A percentile compares a stretch with the other conserved stretches of the same genome.
These are phyloP conservation scores for Exserohilum rostratum DNA, from an alignment of 2,329 filamentous ascomycete species.

Conservation along the genomic window DNA sequence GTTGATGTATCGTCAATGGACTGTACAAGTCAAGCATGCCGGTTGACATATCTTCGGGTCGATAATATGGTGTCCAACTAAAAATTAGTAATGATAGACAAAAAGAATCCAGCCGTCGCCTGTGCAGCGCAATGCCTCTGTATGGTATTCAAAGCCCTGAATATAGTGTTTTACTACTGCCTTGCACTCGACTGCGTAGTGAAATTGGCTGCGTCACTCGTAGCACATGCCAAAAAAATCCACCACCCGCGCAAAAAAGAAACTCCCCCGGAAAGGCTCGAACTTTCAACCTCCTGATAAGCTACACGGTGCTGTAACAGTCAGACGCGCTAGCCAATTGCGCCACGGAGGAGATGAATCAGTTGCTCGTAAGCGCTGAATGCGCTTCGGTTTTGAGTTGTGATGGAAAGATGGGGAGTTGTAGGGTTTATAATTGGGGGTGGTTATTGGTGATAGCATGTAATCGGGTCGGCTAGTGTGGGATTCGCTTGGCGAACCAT, in stretches of 20 bases:
- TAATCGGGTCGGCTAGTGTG: background rate
- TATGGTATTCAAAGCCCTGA: too few relatives aligned
- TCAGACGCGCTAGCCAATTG: constrained; percentile 65
- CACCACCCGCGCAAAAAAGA: constrained; percentile 13
- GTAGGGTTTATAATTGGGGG: background rate
- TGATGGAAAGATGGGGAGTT: background rate
- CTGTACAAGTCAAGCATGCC: background rate
- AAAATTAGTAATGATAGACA: too few relatives aligned
- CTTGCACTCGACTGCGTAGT: too few relatives aligned
- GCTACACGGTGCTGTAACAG: constrained; percentile 53
- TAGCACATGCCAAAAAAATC: too few relatives aligned
- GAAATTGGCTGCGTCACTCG: too few relatives aligned
- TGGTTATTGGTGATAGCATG: background rate
- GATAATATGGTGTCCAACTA: too few relatives aligned
- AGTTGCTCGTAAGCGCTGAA: constrained; percentile 8
- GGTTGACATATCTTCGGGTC: too few relatives aligned
- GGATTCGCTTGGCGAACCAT: background rate
- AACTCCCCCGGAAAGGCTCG: constrained; percentile 37
- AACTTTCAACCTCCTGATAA: constrained; percentile 34
- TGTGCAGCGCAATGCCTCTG: too few relatives aligned
- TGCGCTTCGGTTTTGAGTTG: constrained; percentile 18
- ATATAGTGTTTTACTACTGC: too few relatives aligned
- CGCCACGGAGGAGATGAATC: constrained; percentile 47
- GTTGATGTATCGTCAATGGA: constrained; percentile 19
- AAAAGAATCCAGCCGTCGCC: too few relatives aligned